Evolutionary conservation across 768 basidiomycete genomes (phyloP).

Genomic region (Kwoniella pini): DNA sequence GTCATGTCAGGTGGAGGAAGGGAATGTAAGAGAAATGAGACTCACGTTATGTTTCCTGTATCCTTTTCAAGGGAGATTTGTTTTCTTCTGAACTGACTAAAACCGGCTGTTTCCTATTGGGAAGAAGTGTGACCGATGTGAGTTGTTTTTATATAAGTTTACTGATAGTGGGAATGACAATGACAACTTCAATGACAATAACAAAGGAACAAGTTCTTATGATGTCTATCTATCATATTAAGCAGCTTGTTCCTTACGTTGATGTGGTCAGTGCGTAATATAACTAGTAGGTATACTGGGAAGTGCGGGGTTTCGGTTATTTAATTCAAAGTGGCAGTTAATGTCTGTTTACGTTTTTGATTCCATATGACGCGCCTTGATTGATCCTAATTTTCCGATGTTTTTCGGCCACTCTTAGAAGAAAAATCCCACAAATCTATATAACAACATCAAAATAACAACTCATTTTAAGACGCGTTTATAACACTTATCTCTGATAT

Average conservation of each 20-base stretch:
- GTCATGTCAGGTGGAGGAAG: conserved; percentile 26
- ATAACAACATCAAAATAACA: too few species aligned
- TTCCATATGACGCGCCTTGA: conserved; percentile 5
- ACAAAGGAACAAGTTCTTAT: conserved; percentile 3
- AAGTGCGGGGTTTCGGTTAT: conserved; percentile 9
- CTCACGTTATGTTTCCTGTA: conserved; percentile 1
- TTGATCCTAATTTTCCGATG: background rate
- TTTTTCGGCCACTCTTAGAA: too few species aligned
- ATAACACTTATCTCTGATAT: too few species aligned
- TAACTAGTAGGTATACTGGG: background rate
- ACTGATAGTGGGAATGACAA: too few species aligned
- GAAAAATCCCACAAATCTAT: too few species aligned
- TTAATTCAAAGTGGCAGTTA: conserved; percentile 4
- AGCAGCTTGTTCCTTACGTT: background rate
- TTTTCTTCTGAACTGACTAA: too few species aligned
- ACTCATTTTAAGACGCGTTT: too few species aligned
- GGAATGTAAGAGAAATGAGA: conserved; percentile 5
- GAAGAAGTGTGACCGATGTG: too few species aligned
- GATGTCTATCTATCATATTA: background rate
- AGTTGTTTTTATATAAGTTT: too few species aligned
- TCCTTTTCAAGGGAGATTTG: too few species aligned
- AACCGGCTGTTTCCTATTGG: too few species aligned
- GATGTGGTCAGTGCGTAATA: too few species aligned
- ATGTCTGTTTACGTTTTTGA: background rate
- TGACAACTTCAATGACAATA: background rate